A percentile compares a stretch with the other conserved stretches of the same genome.
Conservation (phyloP, 805 yeast genomes). For the Kuraishia piskuri region DNA sequence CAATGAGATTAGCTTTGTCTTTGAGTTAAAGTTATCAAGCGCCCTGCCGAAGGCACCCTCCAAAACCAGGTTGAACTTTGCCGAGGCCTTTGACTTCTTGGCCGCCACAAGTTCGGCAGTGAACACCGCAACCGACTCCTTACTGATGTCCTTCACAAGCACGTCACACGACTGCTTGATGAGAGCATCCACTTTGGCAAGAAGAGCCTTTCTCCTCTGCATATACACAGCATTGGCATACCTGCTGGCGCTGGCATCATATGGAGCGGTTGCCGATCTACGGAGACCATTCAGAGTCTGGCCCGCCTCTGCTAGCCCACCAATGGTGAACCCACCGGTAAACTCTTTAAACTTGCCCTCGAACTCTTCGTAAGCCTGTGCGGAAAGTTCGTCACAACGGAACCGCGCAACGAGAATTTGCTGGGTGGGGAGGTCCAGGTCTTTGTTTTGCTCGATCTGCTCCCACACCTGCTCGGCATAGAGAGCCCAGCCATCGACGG, state of each 20-base stretch:
- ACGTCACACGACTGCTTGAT: conserved; percentile 34
- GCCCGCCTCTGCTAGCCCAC: conserved; percentile 30
- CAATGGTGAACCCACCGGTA: conserved; percentile 15
- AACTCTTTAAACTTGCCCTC: conserved; percentile 21
- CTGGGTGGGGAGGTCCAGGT: conserved; percentile 93
- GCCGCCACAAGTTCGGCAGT: conserved; percentile 13
- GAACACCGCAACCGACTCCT: conserved; percentile 23
- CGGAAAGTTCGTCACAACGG: conserved; percentile 84
- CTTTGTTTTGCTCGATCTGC: conserved; percentile 87
- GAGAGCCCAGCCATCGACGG: conserved; percentile 93
- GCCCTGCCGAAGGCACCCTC: conserved; percentile 13
- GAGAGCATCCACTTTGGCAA: conserved; percentile 36
- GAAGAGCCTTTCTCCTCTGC: conserved; percentile 47
- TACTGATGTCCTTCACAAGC: conserved; percentile 29
- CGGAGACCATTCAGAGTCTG: conserved; percentile 33
- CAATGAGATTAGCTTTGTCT: conserved; percentile 24
- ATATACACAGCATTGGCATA: conserved; percentile 61
- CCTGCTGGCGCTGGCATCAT: conserved; percentile 68
- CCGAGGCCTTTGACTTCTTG: conserved; percentile 16
- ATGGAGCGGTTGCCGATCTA: conserved; percentile 36
- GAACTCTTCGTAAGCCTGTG: conserved; percentile 39
- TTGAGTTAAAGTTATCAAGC: conserved; percentile 16
- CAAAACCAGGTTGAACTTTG: conserved; percentile 16
- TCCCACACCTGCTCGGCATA: conserved; percentile 92
- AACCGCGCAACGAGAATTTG: conserved; percentile 91